Base-by-base conservation (phyloP, 208 protist genomes). In the Spongospora subterranea region DNA sequence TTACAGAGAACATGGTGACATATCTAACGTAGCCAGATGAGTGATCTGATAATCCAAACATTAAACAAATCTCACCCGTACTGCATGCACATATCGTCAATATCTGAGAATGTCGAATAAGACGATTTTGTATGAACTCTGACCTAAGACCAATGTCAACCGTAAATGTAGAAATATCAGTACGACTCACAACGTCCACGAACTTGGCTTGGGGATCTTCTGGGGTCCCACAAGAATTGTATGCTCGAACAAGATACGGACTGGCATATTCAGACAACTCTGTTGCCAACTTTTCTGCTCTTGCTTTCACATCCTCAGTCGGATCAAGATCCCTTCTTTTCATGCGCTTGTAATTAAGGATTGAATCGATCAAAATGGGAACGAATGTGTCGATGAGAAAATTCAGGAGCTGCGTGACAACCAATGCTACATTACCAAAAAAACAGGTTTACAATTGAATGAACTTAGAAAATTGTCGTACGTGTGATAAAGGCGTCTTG, bases 31-130 rank as follows among this genome's bases (percentile, higher is more conserved):
- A 60, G 24, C 50, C 6, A 29, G 6, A 6, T 24, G 6, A 60
- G 6, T 29, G 24, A 60, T 29, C 24, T 29, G 6, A 60, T 60
- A 29, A 24, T 29, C 50, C 24, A 24, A 60, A 60, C 13, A 6
- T 60, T 6, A 29, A 29, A 60, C 6, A 60, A 29, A 60, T 29
- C 50, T 60, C 13, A 60, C 50, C 50, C 50, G 50, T 29, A 60
- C 24, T 60, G 50, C 50, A 60, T 60, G 50, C 50, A 60, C 50
- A 60, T 60, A 60, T 60, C 50, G 24, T 60, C 50, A 6, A 60
- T 60, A 60, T 60, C 50, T 6, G 50, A 60, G 50, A 60, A 60
- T 60, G 50, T 60, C 13, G 50, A 60, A 60, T 60, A 60, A 60
- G 6, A 24, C 6, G 50, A 60, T 24, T 60, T 60, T 24, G 50